Conservation (phyloP, 495 filamentous ascomycete species). For the Filosporella fistucella region DNA sequence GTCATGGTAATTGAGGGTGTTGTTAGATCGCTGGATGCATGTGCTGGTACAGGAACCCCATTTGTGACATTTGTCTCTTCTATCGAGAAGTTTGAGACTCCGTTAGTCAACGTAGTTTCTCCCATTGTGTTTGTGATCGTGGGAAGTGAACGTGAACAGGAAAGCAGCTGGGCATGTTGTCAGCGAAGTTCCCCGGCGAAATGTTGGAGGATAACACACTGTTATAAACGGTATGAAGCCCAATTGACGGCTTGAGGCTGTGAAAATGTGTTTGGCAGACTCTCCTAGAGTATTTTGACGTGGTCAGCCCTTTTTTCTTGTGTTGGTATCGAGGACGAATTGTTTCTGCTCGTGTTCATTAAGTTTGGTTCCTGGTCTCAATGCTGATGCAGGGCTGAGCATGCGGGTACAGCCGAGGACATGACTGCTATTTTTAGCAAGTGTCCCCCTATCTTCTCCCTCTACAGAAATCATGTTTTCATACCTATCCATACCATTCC, state of each 20-base stretch:
- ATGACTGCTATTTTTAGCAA: too few species aligned
- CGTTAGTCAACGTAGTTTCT: too few species aligned
- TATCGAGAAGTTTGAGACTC: too few species aligned
- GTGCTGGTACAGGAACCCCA: too few species aligned
- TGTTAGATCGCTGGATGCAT: too few species aligned
- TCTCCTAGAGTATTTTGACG: too few species aligned
- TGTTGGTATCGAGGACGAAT: neutral
- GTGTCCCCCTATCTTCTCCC: too few species aligned
- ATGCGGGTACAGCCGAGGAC: neutral
- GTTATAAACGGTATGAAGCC: neutral
- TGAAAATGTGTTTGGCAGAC: neutral
- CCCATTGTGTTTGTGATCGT: constrained; percentile 20
- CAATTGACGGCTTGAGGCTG: neutral
- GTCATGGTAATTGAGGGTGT: constrained; percentile 28
- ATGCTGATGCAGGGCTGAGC: neutral
- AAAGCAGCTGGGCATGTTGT: neutral
- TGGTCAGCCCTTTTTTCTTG: neutral
- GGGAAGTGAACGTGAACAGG: neutral
- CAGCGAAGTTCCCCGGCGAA: neutral
- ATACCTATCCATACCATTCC: too few species aligned
- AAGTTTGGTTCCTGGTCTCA: neutral
- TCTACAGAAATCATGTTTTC: too few species aligned
- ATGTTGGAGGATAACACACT: neutral
- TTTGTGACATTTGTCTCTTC: too few species aligned
- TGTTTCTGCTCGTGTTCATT: neutral